Evolutionary conservation across 2,329 filamentous ascomycete genomes (phyloP).

Genomic region (Diaporthe capsici): DNA sequence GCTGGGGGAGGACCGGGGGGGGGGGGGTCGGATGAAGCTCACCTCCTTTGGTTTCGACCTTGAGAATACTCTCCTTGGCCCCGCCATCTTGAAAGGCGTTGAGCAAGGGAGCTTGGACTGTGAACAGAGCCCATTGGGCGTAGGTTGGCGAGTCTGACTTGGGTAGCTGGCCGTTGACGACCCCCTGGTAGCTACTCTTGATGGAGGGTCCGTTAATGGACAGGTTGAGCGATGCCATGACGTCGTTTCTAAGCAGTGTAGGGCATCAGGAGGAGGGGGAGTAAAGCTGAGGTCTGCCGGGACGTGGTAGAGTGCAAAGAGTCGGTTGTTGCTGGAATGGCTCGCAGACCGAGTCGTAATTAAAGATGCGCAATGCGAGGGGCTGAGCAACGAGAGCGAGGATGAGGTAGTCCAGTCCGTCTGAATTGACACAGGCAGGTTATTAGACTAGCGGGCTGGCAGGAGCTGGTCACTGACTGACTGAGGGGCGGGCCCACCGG

Average conservation of each 20-base stretch:
- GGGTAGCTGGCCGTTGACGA: constrained; percentile 66
- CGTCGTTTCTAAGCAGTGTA: constrained; percentile 43
- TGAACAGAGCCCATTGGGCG: constrained; percentile 94
- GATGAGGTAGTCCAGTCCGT: constrained; percentile 35
- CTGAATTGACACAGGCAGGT: constrained; percentile 22
- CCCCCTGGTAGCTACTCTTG: constrained; percentile 80
- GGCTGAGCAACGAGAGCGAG: constrained; percentile 41
- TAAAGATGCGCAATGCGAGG: constrained; percentile 29
- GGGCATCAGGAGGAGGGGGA: constrained; percentile 37
- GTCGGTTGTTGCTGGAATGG: background rate
- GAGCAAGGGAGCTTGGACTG: constrained; percentile 90
- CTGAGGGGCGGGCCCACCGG: constrained; percentile 38
- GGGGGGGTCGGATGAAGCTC: constrained; percentile 47
- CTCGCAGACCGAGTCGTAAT: constrained; percentile 32
- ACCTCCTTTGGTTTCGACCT: constrained; percentile 94
- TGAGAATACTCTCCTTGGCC: constrained; percentile 92
- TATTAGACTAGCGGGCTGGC: constrained; percentile 29
- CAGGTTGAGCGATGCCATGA: constrained; percentile 85
- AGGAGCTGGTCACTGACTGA: constrained; percentile 35
- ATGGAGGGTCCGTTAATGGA: constrained; percentile 87
- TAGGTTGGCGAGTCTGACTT: constrained; percentile 81
- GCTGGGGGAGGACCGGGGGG: background rate
- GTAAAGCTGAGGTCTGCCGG: constrained; percentile 18
- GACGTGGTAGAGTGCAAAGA: background rate
- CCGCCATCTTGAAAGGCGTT: constrained; percentile 92